Evolutionary conservation across 2,329 filamentous ascomycete species (phyloP).

Genomic region (Stagonosporopsis rhizophila): DNA sequence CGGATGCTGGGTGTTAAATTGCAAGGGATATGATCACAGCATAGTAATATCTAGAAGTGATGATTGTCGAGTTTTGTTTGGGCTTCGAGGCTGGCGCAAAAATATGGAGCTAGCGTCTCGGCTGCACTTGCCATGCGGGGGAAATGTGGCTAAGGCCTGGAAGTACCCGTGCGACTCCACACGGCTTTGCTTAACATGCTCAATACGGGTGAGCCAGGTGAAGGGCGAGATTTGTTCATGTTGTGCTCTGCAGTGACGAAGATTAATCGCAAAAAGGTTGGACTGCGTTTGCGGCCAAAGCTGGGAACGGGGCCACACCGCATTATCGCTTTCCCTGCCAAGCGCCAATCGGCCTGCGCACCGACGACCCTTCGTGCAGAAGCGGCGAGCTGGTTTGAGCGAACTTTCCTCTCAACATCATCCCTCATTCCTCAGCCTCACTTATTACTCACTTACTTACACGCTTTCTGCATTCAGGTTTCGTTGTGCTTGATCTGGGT

Average conservation of each 20-base stretch:
- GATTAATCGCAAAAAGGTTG: not conserved
- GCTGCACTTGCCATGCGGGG: constrained; percentile 1
- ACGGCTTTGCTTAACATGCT: constrained; percentile 8
- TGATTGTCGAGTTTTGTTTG: no score
- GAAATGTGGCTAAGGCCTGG: not conserved
- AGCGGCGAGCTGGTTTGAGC: constrained; percentile 3
- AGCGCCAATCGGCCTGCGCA: constrained; percentile 13
- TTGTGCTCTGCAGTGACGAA: not conserved
- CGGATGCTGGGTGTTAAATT: not conserved
- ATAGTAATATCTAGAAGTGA: not conserved
- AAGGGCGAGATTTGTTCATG: not conserved
- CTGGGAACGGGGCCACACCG: not conserved
- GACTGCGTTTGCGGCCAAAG: not conserved
- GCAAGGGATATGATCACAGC: not conserved
- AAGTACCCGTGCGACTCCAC: constrained; percentile 10
- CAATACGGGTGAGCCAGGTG: not conserved
- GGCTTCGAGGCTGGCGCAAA: not conserved
- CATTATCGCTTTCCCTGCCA: constrained; percentile 3
- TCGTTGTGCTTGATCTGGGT: constrained; percentile 13
- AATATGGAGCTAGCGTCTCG: constrained; percentile 6
- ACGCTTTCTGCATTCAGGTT: constrained; percentile 11
- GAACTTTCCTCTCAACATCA: not conserved
- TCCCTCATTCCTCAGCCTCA: constrained; percentile 12
- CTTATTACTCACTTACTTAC: not conserved
- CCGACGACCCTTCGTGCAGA: constrained; percentile 13